These are phyloP conservation scores for Agrocybe chaxingu DNA, from an alignment of 768 basidiomycete species.

Conservation along the genomic window DNA sequence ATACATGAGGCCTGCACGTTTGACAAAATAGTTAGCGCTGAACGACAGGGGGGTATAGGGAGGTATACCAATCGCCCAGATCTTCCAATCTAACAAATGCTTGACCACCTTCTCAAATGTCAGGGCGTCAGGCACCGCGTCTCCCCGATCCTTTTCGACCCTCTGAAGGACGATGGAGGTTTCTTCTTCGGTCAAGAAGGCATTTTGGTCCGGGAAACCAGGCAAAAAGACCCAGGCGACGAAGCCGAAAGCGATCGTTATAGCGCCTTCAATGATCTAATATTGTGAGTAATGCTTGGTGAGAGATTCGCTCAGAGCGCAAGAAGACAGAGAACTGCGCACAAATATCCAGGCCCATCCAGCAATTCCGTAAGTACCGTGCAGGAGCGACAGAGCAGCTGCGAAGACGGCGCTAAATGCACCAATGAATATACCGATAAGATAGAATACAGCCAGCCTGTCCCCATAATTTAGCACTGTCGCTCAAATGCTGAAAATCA, in stretches of 20 bases:
- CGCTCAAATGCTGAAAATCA: neutral
- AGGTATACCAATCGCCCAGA: constrained; percentile 41
- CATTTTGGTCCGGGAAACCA: constrained; percentile 47
- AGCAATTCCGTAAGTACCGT: constrained; percentile 36
- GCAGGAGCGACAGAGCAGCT: constrained; percentile 38
- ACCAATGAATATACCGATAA: constrained; percentile 38
- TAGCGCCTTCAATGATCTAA: constrained; percentile 47
- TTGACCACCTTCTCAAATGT: constrained; percentile 30
- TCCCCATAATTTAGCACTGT: too few species aligned
- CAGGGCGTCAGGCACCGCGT: constrained; percentile 42
- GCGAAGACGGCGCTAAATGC: constrained; percentile 50
- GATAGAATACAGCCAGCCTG: constrained; percentile 47
- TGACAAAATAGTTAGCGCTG: neutral
- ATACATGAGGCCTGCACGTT: constrained; percentile 39
- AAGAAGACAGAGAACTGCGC: constrained; percentile 11
- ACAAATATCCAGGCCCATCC: constrained; percentile 58
- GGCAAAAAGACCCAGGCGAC: constrained; percentile 42
- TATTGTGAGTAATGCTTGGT: too few species aligned
- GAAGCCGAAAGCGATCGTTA: constrained; percentile 43
- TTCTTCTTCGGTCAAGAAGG: constrained; percentile 38
- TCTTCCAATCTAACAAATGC: constrained; percentile 44
- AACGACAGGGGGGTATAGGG: neutral
- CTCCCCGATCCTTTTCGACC: constrained; percentile 48
- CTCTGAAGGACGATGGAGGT: constrained; percentile 39
- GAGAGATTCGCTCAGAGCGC: neutral